phyloP scores from a whole-genome alignment of 2,329 filamentous ascomycete genomes.

The Trichoderma harzianum region DNA sequence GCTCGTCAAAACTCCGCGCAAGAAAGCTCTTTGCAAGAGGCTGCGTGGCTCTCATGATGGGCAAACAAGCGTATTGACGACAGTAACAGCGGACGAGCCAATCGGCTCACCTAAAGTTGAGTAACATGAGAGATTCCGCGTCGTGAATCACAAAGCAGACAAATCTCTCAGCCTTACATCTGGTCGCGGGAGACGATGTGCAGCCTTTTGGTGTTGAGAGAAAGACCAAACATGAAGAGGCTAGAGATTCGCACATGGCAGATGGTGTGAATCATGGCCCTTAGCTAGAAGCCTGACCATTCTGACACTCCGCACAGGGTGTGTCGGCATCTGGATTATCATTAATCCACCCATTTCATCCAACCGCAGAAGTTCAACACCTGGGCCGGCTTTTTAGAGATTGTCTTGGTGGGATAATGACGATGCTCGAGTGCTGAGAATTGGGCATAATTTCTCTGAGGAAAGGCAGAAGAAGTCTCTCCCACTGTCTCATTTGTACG shows the following conservation, averaged over 20 bases:
- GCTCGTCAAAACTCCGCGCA: constrained; percentile 57
- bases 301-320: not conserved
- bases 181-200: not conserved
- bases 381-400: not conserved
- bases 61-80: not conserved
- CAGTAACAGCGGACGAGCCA: constrained; percentile 22
- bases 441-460: not conserved
- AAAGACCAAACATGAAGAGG: not conserved
- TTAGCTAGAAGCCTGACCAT: not conserved
- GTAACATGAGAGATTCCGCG: constrained; percentile 22
- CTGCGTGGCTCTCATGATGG: constrained; percentile 47
- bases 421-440: not conserved
- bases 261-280: not conserved
- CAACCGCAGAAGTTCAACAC: constrained; percentile 4
- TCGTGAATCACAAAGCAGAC: not conserved
- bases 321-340: constrained; percentile 9
- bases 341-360: constrained; percentile 13
- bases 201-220: not conserved
- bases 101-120: constrained; percentile 29
- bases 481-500: not conserved
- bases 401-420: not conserved
- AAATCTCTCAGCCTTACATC: not conserved
- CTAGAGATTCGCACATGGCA: not conserved
- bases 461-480: not conserved
- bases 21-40: constrained; percentile 52